Conservation (phyloP, 768 basidiomycete species). For the Suillus placidus region DNA sequence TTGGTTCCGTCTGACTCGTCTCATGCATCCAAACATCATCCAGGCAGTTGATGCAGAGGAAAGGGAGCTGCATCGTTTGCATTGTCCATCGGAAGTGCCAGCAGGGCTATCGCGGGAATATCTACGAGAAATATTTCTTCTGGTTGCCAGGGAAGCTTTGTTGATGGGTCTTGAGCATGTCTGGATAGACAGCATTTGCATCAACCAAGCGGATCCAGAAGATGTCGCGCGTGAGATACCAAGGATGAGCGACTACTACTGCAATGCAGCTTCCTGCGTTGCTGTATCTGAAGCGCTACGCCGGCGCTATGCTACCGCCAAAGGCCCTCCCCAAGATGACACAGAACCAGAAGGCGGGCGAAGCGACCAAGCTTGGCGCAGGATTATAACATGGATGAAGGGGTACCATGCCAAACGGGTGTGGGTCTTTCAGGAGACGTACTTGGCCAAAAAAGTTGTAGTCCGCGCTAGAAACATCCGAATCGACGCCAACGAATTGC, state of each 20-base stretch:
- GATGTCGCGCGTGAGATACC: constrained; percentile 3
- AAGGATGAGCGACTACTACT: not conserved
- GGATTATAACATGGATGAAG: constrained; percentile 5
- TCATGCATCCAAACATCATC: constrained; percentile 1
- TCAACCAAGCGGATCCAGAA: constrained; percentile 2
- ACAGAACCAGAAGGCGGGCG: not conserved
- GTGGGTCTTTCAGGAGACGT: constrained; percentile 3
- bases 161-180: constrained; percentile 1
- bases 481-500: not conserved
- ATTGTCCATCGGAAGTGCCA: not conserved
- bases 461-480: constrained; percentile 1
- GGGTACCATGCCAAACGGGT: constrained; percentile 1
- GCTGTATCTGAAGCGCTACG: constrained; percentile 1
- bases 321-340: not conserved
- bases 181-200: not conserved
- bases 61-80: not conserved
- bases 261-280: not conserved
- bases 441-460: not conserved
- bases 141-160: not conserved
- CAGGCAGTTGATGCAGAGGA: constrained; percentile 1
- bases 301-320: not conserved
- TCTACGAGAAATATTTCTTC: not conserved
- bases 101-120: not conserved
- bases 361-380: not conserved
- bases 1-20: not conserved